Base-by-base conservation (phyloP, 306 rosid species). In the Biancaea sappan region DNA sequence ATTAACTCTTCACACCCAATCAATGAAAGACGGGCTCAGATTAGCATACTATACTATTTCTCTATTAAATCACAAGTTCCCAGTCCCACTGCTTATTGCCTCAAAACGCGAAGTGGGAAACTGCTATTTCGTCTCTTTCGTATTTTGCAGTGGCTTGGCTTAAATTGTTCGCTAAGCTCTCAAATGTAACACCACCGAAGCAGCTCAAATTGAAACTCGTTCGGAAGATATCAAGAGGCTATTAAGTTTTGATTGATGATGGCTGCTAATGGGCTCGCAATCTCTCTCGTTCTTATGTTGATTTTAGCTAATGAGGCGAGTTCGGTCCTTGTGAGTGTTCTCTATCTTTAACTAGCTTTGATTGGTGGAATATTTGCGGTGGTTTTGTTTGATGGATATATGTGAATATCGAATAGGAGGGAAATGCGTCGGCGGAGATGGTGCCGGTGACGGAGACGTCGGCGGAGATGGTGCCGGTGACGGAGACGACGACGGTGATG, bases 241-340 rank as follows among this genome's bases (percentile, higher is more conserved):
- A n/a, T n/a, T n/a, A n/a, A n/a, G n/a, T n/a, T n/a, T n/a, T n/a
- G n/a, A n/a, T n/a, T n/a, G n/a, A 73, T 79, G 81, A 75, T 87
- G 77, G 72, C 91, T 83, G 66, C 86, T 75, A 75, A 79, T 80
- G 78, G 87, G 73, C 88, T 88, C 81, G 69, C 76, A 60, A 51
- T 86, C 65, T 86, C 88, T 74, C 88, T 91, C 81, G 79, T 89
- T 61, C 54, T 91, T 80, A 69, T 85, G 38, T 81, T 85, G 73
- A 63, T 82, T 84, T 77, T 89, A 69, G 86, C 84, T 64, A 65
- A 67, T 29, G 84, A 89, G 63, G 84, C 90, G n/a, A 84, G 77
- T 73, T 74, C 79, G 73, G 66, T 71, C 81, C 88, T 68, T 71
- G 97, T 91, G 76, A 84, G 96, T 85, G 10, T 43, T 68, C 69